phyloP scores from a whole-genome alignment of 1,139 yeast genomes.

The Geotrichum cucujoidarum region DNA sequence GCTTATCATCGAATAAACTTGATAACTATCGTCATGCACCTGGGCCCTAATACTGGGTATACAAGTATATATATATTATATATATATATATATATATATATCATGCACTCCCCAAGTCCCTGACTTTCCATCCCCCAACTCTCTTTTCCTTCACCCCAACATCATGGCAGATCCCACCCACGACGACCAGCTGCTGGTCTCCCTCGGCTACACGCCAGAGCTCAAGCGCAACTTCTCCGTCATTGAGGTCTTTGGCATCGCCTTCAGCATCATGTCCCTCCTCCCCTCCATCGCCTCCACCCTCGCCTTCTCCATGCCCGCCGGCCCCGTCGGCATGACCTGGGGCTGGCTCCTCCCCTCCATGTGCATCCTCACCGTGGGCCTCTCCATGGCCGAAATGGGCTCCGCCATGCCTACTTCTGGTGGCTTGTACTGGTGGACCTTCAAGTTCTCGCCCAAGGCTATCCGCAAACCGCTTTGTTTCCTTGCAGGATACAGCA shows the following conservation, averaged over 20 bases:
- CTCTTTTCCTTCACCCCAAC: too few species aligned
- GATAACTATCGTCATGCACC: too few species aligned
- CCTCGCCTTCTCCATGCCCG: constrained; percentile 42
- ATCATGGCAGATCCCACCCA: too few species aligned
- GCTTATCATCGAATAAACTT: too few species aligned
- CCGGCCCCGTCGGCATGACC: constrained; percentile 54
- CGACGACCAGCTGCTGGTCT: constrained; percentile 34
- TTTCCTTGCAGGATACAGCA: constrained; percentile 56
- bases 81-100: too few species aligned
- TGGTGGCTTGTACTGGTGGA: constrained; percentile 58
- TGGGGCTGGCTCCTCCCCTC: constrained; percentile 64
- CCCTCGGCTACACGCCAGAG: constrained; percentile 68
- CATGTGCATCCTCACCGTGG: constrained; percentile 46
- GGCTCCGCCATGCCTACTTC: constrained; percentile 66
- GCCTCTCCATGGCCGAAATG: constrained; percentile 55
- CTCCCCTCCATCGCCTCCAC: constrained; percentile 57
- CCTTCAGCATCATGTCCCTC: constrained; percentile 69
- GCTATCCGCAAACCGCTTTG: constrained; percentile 43
- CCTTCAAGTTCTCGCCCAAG: constrained; percentile 51
- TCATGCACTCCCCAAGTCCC: too few species aligned
- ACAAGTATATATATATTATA: too few species aligned
- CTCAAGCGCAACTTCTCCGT: constrained; percentile 61
- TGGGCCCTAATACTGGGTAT: too few species aligned
- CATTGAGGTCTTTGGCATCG: constrained; percentile 50
- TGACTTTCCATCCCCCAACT: too few species aligned